Base-by-base conservation (phyloP, 768 basidiomycete genomes). In the Podaxis sp. region DNA sequence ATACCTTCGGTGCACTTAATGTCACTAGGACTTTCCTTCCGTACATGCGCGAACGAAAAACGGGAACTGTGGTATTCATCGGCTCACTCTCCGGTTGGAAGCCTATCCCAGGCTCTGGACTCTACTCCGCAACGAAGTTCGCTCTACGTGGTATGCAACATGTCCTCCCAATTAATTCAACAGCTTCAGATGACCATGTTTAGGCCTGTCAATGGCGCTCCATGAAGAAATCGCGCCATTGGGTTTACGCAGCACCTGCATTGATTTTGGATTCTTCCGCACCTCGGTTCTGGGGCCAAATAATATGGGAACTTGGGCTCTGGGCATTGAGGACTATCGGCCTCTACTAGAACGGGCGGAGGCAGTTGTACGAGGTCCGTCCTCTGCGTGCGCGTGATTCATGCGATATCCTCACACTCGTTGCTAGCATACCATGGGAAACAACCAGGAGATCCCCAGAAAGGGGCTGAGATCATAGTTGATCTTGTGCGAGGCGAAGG, bases 1-100 rank as follows among this genome's bases (percentile, higher is more conserved):
- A 80, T 63, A 72, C 80, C 0, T 79, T 82, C 66, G 79, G 79
- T 4, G 74, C 70, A 0, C 61, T 80, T 7, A 77, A 79, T 60
- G 75, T 80, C n/a, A 66, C 73, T 5, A 68, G 78, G 23, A 79
- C 82, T 0, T 76, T 81, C 67, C 71, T 82, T 7, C 80, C 82
- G 1, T 77, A 77, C 65, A 76, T 83, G 77, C 71, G 82, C 14
- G 70, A 72, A 55, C 70, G 72, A 23, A 74, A 72, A 62, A 66
- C 72, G 0, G 81, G 81, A 3, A 79, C 77, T 0, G 66, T 82
- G 10, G 65, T 80, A 5, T 79, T 74, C 69, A 64, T 79, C 1
- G 79, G 79, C 0, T 83, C 81, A 13, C 14, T 76, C 14, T 68
- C 65, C 1, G 72, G 72, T 28, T 76, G 81, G 81, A 71, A 73